Evolutionary conservation across 371 early-diverging fungal genomes (phyloP).

Genomic region (Coemansia sp.): DNA sequence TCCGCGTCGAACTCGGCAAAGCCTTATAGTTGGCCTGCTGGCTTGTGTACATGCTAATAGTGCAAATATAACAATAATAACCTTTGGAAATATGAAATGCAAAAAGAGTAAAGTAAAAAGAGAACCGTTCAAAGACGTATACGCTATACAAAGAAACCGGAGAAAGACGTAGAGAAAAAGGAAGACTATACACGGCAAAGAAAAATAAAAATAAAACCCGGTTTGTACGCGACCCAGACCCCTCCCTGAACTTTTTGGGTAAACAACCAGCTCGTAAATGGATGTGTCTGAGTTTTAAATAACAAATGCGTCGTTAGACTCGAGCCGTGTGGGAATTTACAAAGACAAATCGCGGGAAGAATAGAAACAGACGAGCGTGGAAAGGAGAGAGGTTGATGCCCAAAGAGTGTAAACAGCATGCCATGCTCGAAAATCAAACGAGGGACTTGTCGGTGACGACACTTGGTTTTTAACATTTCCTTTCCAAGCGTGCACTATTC

Average conservation of each 20-base stretch:
- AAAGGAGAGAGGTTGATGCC: background rate
- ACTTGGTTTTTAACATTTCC: background rate
- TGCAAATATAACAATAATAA: conserved; percentile 8
- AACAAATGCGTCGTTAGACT: background rate
- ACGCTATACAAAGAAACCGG: conserved; percentile 10
- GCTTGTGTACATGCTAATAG: conserved; percentile 31
- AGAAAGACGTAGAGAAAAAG: background rate
- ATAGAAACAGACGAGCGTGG: background rate
- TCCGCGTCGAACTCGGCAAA: conserved; percentile 46
- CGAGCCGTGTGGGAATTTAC: background rate
- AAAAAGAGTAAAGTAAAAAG: background rate
- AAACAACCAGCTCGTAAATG: background rate
- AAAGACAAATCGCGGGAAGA: background rate
- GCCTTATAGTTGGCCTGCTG: conserved; percentile 36
- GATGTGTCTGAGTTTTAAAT: background rate
- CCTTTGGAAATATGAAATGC: background rate
- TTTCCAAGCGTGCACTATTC: background rate
- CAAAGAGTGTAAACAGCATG: background rate
- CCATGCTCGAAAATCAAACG: background rate
- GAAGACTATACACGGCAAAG: too few relatives aligned
- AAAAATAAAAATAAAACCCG: too few relatives aligned
- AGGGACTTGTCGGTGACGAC: background rate
- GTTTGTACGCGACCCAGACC: too few relatives aligned
- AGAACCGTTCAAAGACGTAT: conserved; percentile 1
- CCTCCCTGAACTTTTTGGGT: too few relatives aligned